Evolutionary conservation across 106 monocot species (phyloP), one percentile per base, ranked within the genome.

Genomic region (Amphibolis antarctica): DNA sequence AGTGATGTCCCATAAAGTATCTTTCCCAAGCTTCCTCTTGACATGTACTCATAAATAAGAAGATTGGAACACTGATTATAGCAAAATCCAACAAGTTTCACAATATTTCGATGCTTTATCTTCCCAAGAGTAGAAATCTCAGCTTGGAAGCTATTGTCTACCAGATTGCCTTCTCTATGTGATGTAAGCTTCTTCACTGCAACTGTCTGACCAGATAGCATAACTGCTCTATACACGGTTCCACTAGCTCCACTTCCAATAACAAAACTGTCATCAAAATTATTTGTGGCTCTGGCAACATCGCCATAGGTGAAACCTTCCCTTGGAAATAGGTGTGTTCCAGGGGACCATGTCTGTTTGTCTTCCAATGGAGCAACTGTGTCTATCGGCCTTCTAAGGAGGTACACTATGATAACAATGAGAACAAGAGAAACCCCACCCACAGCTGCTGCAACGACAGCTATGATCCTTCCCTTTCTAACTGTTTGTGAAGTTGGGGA

Each of bases 121-220:
- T 90, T 96, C 51, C 94, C 89, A 63, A 96, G 79, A 19, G 94
- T 96, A 55, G 64, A 63, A 51, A 96, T 89, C 79, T 96, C 94
- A 42, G 94, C 94, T 1, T 55, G 68, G 67, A 96, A 96, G 46
- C 89, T 82, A 71, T 84, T 89, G 28, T 86, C 89, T n/a, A 66
- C 55, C 61, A 72, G 78, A 62, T 55, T 83, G 11, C 89, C 94
- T 28, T 94, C 94, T 65, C 89, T 75, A 45, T 90, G 82, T 14
- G 94, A 83, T 42, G 75, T 74, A 24, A 96, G 48, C 60, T 82
- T 96, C 64, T 96, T 96, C 53, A 96, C 89, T 19, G 94, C 94
- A 74, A 96, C 56, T 17, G 65, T 68, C 46, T 66, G 70, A 22
- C 89, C 94, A 46, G 75, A 80, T 11, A 55, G 67, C 84, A 96